phyloP scores from a whole-genome alignment of 495 filamentous ascomycete genomes.

The Aspergillus ostianus region DNA sequence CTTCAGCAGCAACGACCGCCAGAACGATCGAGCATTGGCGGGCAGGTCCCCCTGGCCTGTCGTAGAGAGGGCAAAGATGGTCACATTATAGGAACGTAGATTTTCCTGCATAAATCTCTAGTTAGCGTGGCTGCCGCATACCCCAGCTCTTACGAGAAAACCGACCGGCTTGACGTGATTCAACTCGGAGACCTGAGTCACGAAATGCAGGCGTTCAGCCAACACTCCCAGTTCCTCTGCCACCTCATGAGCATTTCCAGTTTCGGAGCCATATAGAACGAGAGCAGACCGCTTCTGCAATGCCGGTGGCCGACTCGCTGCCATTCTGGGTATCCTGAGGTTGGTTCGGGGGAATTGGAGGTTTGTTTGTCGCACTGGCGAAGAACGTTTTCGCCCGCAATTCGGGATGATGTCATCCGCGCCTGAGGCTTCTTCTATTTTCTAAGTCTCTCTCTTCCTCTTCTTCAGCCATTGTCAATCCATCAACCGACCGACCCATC shows the following conservation, averaged over 20 bases:
- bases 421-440: background rate
- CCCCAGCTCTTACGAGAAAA: constrained; percentile 12
- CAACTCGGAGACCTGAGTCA: constrained; percentile 70
- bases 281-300: constrained; percentile 55
- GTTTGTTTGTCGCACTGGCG: background rate
- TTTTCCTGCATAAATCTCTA: constrained; percentile 38
- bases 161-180: constrained; percentile 72
- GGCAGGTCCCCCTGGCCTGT: constrained; percentile 95
- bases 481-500: too few species aligned
- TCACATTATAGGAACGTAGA: constrained; percentile 54
- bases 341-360: background rate
- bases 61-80: constrained; percentile 81
- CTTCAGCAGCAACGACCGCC: constrained; percentile 78
- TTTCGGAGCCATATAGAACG: constrained; percentile 91
- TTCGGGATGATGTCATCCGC: background rate
- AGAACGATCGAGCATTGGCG: constrained; percentile 73
- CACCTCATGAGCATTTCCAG: constrained; percentile 86
- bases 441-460: background rate
- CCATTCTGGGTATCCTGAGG: background rate
- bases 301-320: background rate
- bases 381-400: background rate
- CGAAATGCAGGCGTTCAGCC: constrained; percentile 72
- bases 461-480: background rate
- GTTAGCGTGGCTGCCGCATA: constrained; percentile 4
- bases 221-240: constrained; percentile 77